Base-by-base conservation (phyloP, 768 basidiomycete genomes). In the Suillus alpinus region DNA sequence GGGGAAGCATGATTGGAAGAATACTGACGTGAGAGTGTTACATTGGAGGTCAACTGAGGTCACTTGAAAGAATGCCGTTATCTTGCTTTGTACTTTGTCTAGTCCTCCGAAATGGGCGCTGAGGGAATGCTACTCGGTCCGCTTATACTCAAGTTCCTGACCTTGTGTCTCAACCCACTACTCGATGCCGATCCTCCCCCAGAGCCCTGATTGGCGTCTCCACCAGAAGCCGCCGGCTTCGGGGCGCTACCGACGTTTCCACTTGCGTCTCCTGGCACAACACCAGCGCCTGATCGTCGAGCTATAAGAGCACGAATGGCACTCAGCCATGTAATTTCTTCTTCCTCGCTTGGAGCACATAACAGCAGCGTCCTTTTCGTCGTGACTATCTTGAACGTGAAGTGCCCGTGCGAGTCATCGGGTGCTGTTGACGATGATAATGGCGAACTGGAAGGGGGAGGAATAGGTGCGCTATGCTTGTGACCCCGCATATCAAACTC, bases 291-390 rank as follows among this genome's bases (percentile, higher is more conserved):
- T 8, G 79, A 79, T 64, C 92, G 79, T 58, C 92, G 80, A 20
- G 90, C 89, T 63, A 98, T 89, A 70, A 99, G 81, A 62, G 94
- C 94, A 56, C 94, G 88, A 41, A 98, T 86, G 10, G 96, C 94
- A 56, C 95, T 94, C 51, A 99, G 79, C 97, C 97, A 99, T 74
- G 91, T 92, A 73, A 98, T 95, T 77, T 98, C 97, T 67, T 98
- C 96, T 67, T 98, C 97, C 73, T 99, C 97, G 60, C 84, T 89
- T 16, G 97, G 96, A 7, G 97, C 97, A 68, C 95, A 97, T 29
- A 98, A 79, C 57, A 96, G 74, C 61, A 94, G 77, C 18, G 92
- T 90, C 62, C 94, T 86, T 74, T 96, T 95, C 58, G 96, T 95
- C 40, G 95, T 97, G 66, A 98, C 89, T 59, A 98, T 89, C 77